Percentiles rank a stretch among this genome's conserved stretches.
Conservation (phyloP, 23 red algal genomes). For the Cyanidium caldarium region DNA sequence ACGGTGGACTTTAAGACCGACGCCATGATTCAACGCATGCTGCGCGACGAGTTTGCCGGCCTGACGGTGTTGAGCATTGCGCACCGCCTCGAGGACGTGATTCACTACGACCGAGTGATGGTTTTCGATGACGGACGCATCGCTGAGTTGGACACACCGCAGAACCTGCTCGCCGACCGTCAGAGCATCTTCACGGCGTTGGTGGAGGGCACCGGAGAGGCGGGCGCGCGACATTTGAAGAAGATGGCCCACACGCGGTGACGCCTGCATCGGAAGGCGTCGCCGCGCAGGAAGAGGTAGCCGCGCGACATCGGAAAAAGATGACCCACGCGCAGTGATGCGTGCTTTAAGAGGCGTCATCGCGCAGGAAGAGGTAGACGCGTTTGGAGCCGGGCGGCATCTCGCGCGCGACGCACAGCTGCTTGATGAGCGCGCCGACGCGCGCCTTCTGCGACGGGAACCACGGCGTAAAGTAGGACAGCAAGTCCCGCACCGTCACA, state of each 20-base stretch:
- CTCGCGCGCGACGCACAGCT: not conserved
- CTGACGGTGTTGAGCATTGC: slow-evolving; percentile 57
- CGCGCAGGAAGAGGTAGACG: not conserved
- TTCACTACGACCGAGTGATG: slow-evolving; percentile 48
- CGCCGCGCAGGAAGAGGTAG: no score
- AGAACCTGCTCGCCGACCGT: slow-evolving; percentile 23
- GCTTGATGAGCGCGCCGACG: not conserved
- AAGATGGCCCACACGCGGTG: no score
- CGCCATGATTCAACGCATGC: slow-evolving; percentile 39
- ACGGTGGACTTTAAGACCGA: slow-evolving; percentile 52
- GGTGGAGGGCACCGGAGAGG: no score
- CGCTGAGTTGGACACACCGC: slow-evolving; percentile 42
- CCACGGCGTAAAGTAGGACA: not conserved
- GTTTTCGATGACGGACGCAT: slow-evolving; percentile 68
- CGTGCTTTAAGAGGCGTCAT: no score
- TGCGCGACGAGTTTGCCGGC: slow-evolving; percentile 43
- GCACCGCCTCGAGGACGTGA: slow-evolving; percentile 53
- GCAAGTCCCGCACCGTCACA: not conserved
- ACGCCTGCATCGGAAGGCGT: no score
- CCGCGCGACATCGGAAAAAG: no score
- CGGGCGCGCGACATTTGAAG: no score
- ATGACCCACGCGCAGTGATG: no score
- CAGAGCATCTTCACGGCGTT: no score
- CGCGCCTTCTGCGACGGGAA: not conserved
- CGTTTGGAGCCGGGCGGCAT: not conserved